phyloP scores from a whole-genome alignment of 805 yeast genomes.

The Babjeviella inositovora region DNA sequence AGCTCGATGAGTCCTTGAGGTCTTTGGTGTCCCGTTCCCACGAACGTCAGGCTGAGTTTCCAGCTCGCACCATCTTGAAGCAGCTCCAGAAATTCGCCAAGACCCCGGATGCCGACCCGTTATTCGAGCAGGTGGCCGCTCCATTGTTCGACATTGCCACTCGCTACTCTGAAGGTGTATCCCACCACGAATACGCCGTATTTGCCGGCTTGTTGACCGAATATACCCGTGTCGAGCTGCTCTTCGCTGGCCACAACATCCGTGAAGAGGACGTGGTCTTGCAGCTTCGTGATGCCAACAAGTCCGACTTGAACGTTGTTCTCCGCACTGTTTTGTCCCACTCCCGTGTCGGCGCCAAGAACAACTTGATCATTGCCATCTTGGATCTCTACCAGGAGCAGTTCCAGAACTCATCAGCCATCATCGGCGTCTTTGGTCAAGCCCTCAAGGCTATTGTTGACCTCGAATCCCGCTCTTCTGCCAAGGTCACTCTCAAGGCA shows the following conservation, averaged over 20 bases:
- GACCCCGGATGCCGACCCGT: constrained; percentile 32
- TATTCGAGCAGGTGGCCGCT: constrained; percentile 42
- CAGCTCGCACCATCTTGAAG: constrained; percentile 72
- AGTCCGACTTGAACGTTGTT: constrained; percentile 59
- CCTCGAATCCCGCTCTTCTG: constrained; percentile 78
- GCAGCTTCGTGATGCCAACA: constrained; percentile 75
- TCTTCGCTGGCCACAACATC: constrained; percentile 60
- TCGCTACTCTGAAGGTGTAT: constrained; percentile 59
- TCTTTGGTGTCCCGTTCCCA: constrained; percentile 51
- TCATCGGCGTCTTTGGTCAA: constrained; percentile 50
- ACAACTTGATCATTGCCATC: constrained; percentile 76
- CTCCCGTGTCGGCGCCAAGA: constrained; percentile 85
- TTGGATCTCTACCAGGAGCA: constrained; percentile 69
- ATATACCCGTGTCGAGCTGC: constrained; percentile 62
- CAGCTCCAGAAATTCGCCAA: constrained; percentile 45
- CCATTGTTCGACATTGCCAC: constrained; percentile 63
- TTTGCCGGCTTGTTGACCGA: constrained; percentile 55
- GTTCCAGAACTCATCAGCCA: constrained; percentile 54
- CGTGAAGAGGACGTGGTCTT: constrained; percentile 86
- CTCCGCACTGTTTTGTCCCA: constrained; percentile 70
- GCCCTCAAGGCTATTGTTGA: constrained; percentile 71
- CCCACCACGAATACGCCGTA: constrained; percentile 69
- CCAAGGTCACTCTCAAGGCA: constrained; percentile 89
- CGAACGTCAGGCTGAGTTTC: constrained; percentile 71
- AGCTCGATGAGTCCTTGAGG: constrained; percentile 53